Evolutionary conservation across 768 basidiomycete species (phyloP).

Genomic region (Clavulina sp.): DNA sequence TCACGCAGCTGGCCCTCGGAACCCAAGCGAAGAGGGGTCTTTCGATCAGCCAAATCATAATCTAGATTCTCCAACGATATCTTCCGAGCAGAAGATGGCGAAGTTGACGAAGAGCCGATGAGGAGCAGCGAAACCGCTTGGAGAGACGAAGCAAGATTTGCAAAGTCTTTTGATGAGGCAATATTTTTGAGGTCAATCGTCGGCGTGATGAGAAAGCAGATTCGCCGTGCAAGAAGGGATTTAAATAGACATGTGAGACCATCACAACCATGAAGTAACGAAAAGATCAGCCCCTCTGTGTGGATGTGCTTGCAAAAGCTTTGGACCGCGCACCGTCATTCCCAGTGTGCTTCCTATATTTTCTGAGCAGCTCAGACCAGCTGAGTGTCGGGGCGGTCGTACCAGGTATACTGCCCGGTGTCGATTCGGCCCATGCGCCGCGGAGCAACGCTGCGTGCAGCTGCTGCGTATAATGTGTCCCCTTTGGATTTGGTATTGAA

Average conservation of each 20-base stretch:
- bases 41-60: constrained; percentile 26
- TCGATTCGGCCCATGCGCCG: constrained; percentile 48
- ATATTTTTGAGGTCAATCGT: not conserved
- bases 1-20: constrained; percentile 40
- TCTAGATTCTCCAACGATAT: constrained; percentile 34
- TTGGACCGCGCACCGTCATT: constrained; percentile 27
- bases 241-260: too few relatives aligned
- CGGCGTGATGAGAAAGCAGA: not conserved
- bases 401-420: constrained; percentile 43
- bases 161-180: constrained; percentile 5
- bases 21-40: constrained; percentile 28
- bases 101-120: constrained; percentile 4
- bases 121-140: constrained; percentile 41
- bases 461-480: constrained; percentile 63
- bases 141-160: constrained; percentile 50
- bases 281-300: too few relatives aligned
- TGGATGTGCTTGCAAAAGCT: too few relatives aligned
- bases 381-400: constrained; percentile 34
- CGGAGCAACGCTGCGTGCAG: constrained; percentile 51
- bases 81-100: not conserved
- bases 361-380: constrained; percentile 68
- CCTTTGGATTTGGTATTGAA: constrained; percentile 35
- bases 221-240: too few relatives aligned
- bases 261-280: too few relatives aligned
- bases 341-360: constrained; percentile 69